Base-by-base conservation (phyloP, 108 stramenopile genomes). In the Fragilaria radians region DNA sequence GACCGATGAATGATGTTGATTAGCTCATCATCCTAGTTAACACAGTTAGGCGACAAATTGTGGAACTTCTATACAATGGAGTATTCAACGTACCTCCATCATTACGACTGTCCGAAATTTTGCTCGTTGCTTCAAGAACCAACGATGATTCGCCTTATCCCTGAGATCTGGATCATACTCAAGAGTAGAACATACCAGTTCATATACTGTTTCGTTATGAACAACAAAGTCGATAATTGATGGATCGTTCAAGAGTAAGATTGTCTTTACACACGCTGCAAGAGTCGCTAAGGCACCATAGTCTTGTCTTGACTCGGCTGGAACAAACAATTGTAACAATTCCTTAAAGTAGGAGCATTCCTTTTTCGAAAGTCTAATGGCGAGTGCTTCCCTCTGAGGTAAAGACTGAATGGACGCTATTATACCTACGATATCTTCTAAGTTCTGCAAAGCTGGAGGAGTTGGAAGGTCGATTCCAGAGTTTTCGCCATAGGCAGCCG, bases 101-200 rank as follows among this genome's bases (percentile, higher is more conserved):
- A 67, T 52, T 25, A 86, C 78, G 1, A 89, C 91, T 1, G 91
- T 88, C 4, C 86, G 78, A 67, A 93, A 93, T 52, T 72, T 83
- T 24, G 77, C 81, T 51, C 74, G 53, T 45, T 81, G 74, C 32
- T 82, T 67, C 48, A 93, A 57, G 59, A 88, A 89, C 65, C 78
- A 73, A 7, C 85, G 70, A 67, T 93, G 85, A 58, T 85, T 83
- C 18, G 88, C 91, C 57, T 83, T 88, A 21, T 84, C 76, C 46
- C 86, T 55, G 48, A 93, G 66, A 48, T 89, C 88, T 0, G 91
- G 88, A 73, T 89, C 86, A 52, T 89, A 89, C 55, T 93, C 91
- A 11, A 89, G 61, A 1, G 82, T 74, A 11, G 77, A 68, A 50
- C 86, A 89, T 21, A 88, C 52, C 14, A 74, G 59, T 59, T 89